A percentile compares a stretch with the other conserved stretches of the same genome.
phyloP scores from a whole-genome alignment of 306 rosid genomes.

The Betula pendula region DNA sequence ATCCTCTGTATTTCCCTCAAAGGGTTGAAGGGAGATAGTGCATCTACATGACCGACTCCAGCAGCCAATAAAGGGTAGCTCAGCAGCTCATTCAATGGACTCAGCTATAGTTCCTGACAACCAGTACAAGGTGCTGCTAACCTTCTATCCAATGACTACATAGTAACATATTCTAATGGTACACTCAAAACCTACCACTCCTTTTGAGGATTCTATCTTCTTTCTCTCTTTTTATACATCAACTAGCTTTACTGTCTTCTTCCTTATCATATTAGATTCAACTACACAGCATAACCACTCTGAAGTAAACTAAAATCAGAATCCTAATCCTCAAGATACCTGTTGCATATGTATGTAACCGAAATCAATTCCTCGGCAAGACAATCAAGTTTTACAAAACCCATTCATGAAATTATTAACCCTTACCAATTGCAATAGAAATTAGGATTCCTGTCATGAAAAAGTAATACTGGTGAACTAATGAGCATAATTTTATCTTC shows the following conservation, averaged over 20 bases:
- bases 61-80: too few relatives aligned
- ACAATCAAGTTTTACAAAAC: background rate
- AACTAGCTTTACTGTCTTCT: background rate
- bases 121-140: too few relatives aligned
- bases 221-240: background rate
- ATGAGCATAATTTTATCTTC: background rate
- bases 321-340: background rate
- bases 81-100: too few relatives aligned
- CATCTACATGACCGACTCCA: too few relatives aligned
- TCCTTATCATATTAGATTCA: background rate
- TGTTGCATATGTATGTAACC: background rate
- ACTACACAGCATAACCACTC: background rate
- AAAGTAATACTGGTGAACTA: background rate
- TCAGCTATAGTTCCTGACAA: too few relatives aligned
- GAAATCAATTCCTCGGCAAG: background rate
- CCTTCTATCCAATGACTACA: too few relatives aligned
- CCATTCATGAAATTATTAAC: background rate
- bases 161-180: too few relatives aligned
- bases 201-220: background rate
- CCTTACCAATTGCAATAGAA: background rate
- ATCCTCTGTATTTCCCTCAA: too few relatives aligned
- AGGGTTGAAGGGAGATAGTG: too few relatives aligned
- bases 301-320: background rate
- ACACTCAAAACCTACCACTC: background rate
- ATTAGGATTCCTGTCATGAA: background rate